Base-by-base conservation (phyloP, 768 basidiomycete genomes). In the Mycena kentingensis region DNA sequence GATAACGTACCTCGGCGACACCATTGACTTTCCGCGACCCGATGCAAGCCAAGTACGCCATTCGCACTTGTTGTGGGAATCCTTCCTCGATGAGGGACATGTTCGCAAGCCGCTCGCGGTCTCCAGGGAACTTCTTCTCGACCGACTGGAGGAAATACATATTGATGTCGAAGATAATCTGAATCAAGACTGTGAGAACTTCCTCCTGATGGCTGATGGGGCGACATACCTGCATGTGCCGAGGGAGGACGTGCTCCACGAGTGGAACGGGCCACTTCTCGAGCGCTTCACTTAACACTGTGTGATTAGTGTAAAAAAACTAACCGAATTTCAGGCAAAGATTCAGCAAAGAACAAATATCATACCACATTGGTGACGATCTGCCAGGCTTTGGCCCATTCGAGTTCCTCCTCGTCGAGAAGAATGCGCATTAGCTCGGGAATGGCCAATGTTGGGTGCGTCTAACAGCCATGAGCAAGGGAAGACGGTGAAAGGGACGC, bases 31-130 rank as follows among this genome's bases (percentile, higher is more conserved):
- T 90, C 61, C 86, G 82, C 63, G 87, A 89, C 25, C 84, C 93
- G 54, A 98, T 88, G 67, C 87, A 88, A 16, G 97, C 97, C 22
- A 99, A 75, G 70, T 89, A 86, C 8, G 93, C 92, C 90, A 94
- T 94, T 57, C 92, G 80, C 55, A 97, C 80, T 63, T 91, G 83
- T 69, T 96, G 84, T 5, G 93, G 93, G 54, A 79, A 67, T 15
- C 91, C 89, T 83, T 96, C 94, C 75, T 98, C 89, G 56, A 98
- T 95, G 63, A 99, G 73, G 4, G 88, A 91, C 93, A 98, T 95
- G 44, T 93, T 78, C 16, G 77, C 76, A 32, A 98, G 76, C 49
- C 83, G 78, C 0, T 89, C 93, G 26, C 82, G 78, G 64, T 98
- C 95, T 2, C 83, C 85, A 1, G 97, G 97, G 80, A 84, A 98